Percentiles rank a stretch among this genome's conserved stretches.
Evolutionary conservation across 192 early-diverging fungal species (phyloP).

Genomic region (Gonapodya sp.): DNA sequence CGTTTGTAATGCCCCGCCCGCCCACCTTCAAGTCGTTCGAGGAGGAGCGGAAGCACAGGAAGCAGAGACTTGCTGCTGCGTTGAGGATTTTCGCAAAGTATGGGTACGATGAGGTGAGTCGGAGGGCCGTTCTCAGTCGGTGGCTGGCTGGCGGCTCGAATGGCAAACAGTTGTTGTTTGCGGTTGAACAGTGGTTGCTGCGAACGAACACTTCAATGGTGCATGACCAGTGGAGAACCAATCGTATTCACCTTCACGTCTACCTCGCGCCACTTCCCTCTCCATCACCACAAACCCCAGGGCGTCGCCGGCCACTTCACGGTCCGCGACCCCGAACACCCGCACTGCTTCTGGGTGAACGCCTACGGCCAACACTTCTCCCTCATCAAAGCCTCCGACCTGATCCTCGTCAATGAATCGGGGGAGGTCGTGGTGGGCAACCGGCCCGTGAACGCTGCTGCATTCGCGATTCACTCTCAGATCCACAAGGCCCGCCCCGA

Average conservation of each 20-base stretch:
- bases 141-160: background rate
- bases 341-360: slow-evolving; percentile 51
- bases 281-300: slow-evolving; percentile 32
- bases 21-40: slow-evolving; percentile 31
- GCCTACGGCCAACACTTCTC: slow-evolving; percentile 42
- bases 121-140: background rate
- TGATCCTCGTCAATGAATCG: slow-evolving; percentile 42
- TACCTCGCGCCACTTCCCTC: background rate
- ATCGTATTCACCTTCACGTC: background rate
- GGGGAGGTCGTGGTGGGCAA: slow-evolving; percentile 37
- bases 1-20: slow-evolving; percentile 33
- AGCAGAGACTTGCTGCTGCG: slow-evolving; percentile 43
- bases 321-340: slow-evolving; percentile 45
- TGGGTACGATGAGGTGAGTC: background rate
- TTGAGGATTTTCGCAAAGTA: slow-evolving; percentile 47
- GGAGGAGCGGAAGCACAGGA: slow-evolving; percentile 40
- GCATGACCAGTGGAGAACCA: background rate
- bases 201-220: background rate
- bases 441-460: slow-evolving; percentile 42
- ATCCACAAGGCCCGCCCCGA: slow-evolving; percentile 38
- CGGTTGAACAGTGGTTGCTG: background rate
- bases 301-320: slow-evolving; percentile 54
- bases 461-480: slow-evolving; percentile 50
- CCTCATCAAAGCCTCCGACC: slow-evolving; percentile 38
- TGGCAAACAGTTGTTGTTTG: background rate